Percentiles rank a stretch among this genome's conserved stretches.
phyloP scores from a whole-genome alignment of 179 eudicot genomes.

The Beta macrorhiza region DNA sequence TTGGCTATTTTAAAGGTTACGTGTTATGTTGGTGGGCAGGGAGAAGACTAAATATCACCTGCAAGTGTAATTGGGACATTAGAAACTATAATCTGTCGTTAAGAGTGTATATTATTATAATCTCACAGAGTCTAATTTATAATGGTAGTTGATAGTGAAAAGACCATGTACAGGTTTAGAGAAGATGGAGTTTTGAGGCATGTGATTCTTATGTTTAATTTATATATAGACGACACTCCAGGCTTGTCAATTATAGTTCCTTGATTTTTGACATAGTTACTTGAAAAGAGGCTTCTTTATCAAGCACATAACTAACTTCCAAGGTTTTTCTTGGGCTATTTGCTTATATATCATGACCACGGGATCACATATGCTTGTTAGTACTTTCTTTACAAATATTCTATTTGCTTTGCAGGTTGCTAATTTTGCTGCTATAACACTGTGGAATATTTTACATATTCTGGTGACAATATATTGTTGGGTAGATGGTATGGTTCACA shows the following conservation, averaged over 20 bases:
- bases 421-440: constrained; percentile 36
- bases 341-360: neutral
- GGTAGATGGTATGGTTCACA: constrained; percentile 27
- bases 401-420: constrained; percentile 48
- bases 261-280: neutral
- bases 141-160: neutral
- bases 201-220: neutral
- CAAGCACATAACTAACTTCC: neutral
- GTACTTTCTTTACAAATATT: neutral
- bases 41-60: neutral
- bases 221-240: neutral
- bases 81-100: neutral
- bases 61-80: neutral
- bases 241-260: neutral
- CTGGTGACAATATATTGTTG: constrained; percentile 50
- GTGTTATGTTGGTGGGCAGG: neutral
- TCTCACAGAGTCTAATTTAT: neutral
- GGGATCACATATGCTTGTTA: neutral
- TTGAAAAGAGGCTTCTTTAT: neutral
- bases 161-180: neutral
- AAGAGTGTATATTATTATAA: neutral
- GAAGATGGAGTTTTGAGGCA: neutral
- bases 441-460: constrained; percentile 61
- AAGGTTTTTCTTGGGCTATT: neutral
- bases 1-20: neutral